Conservation (phyloP, 306 rosid genomes). For the Glycine soja region DNA sequence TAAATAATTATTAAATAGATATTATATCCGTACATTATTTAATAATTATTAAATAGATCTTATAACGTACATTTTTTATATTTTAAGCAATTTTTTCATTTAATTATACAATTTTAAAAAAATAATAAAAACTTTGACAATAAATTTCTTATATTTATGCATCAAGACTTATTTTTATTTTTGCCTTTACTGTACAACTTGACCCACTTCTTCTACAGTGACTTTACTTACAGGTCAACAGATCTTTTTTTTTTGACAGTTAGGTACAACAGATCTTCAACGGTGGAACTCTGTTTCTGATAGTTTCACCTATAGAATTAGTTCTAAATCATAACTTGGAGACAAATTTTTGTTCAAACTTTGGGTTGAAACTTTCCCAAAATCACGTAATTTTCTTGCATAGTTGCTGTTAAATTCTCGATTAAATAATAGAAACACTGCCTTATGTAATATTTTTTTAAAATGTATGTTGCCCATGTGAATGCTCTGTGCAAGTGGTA, state of each 20-base stretch:
- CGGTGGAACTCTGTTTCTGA: background rate
- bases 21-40: too few species aligned
- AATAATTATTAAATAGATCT: background rate
- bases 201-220: background rate
- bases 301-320: background rate
- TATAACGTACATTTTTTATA: background rate
- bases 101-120: background rate
- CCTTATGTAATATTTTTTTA: too few species aligned
- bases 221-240: background rate
- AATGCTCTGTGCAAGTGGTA: constrained; percentile 16
- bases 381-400: background rate
- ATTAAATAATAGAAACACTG: background rate
- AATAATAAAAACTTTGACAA: background rate
- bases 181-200: background rate
- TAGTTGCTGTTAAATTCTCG: background rate
- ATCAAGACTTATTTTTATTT: background rate
- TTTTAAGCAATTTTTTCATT: background rate
- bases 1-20: too few species aligned
- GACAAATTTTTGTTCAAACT: background rate
- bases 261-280: background rate
- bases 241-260: background rate
- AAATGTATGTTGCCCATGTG: constrained; percentile 22
- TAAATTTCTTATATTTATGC: background rate
- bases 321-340: too few species aligned
- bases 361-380: background rate